Evolutionary conservation across 208 protist genomes (phyloP), one percentile per base, ranked within the genome.

Genomic region (Strigomonas oncopelti): DNA sequence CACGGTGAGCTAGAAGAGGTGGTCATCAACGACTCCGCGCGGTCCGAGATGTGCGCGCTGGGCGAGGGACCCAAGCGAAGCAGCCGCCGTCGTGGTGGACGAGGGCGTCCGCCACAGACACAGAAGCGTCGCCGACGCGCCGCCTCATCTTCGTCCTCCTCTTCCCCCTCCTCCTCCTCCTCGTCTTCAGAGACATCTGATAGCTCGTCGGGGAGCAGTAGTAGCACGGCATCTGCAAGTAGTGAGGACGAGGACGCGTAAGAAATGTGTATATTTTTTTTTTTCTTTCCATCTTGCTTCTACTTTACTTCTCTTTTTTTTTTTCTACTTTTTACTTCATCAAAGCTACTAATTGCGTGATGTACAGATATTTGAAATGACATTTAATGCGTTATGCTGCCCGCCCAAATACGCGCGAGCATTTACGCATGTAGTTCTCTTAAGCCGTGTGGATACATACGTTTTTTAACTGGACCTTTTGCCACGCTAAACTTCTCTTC

Each of bases 1-100:
- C 59, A 63, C 9, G 36, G 56, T n/a, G 65, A 68, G 55, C 46
- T 70, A 16, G 71, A 71, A 36, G 60, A 27, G 22, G 60, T 54
- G 0, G 16, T 76, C 9, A 57, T 70, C 22, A 58, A 61, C 24
- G 59, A 38, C 24, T 48, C 24, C 29, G 53, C 24, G 18, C 36
- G 60, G 25, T 22, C 34, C 0, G 66, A 67, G 25, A 52, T 22
- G 36, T 8, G 59, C 22, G 32, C 28, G 18, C 25, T n/a, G 27
- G 5, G 34, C 46, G 36, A 14, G 4, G 45, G 27, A 2, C 5
- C n/a, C 25, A 60, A 60, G 13, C 2, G 25, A 16, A 48, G 27
- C 29, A 24, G 27, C 32, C 18, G 28, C 5, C 51, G 18, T 2
- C 8, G 8, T 7, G 4, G 22, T 2, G 31, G 31, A 2, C 18